Conservation (phyloP, 2,329 filamentous ascomycete genomes). For the Raffaelea deltoideospora region DNA sequence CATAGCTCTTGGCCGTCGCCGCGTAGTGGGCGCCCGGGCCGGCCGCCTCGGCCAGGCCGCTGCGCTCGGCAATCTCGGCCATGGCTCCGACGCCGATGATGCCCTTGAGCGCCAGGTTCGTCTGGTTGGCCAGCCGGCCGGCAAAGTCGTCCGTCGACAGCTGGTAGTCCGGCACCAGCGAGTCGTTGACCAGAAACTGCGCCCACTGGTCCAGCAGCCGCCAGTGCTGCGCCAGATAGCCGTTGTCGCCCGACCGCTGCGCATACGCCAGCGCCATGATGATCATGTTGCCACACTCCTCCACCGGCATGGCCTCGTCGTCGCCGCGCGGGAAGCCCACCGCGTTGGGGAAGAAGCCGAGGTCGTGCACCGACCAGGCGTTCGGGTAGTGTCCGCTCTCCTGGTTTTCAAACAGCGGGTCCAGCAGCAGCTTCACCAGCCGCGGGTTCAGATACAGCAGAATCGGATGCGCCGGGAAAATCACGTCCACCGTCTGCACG, state of each 20-base stretch:
- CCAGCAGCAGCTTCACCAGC: slow-evolving; percentile 62
- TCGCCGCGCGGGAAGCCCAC: slow-evolving; percentile 53
- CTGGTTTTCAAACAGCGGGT: slow-evolving; percentile 67
- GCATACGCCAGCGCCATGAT: slow-evolving; percentile 49
- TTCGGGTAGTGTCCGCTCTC: slow-evolving; percentile 70
- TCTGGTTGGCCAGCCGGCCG: slow-evolving; percentile 58
- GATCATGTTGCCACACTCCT: slow-evolving; percentile 60
- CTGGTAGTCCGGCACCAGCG: slow-evolving; percentile 55
- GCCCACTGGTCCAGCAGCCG: slow-evolving; percentile 58
- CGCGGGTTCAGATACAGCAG: slow-evolving; percentile 69
- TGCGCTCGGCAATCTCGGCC: slow-evolving; percentile 48
- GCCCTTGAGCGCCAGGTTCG: slow-evolving; percentile 61
- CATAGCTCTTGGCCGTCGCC: slow-evolving; percentile 32
- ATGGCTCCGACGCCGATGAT: slow-evolving; percentile 68
- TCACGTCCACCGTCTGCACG: slow-evolving; percentile 74
- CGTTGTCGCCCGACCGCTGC: slow-evolving; percentile 28
- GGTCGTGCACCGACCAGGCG: slow-evolving; percentile 60
- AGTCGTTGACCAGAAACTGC: slow-evolving; percentile 53
- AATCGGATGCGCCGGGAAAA: slow-evolving; percentile 71
- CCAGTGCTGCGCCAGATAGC: slow-evolving; percentile 48
- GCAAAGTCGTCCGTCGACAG: slow-evolving; percentile 68
- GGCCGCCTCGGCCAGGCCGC: slow-evolving; percentile 33
- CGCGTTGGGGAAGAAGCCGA: slow-evolving; percentile 58
- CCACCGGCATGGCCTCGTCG: slow-evolving; percentile 60
- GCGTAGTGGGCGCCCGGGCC: slow-evolving; percentile 1